Evolutionary conservation across 768 basidiomycete species (phyloP).

Genomic region (Collybiopsis luxurians): DNA sequence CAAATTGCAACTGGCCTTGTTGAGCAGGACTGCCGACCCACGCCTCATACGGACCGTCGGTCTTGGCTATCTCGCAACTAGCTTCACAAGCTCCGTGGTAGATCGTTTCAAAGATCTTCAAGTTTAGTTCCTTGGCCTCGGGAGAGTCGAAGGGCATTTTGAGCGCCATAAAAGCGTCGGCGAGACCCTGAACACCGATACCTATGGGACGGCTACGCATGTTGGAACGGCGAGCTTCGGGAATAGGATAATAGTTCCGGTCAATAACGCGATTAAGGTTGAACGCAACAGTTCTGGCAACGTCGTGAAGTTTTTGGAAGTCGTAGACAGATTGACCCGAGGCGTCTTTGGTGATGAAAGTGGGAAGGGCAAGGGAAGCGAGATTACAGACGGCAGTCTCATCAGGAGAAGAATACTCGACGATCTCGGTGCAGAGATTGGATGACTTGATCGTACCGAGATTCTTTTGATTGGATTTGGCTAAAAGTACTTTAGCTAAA

Average conservation of each 20-base stretch:
- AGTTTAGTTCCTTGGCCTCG: constrained; percentile 84
- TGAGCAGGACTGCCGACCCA: constrained; percentile 90
- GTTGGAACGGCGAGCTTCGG: constrained; percentile 90
- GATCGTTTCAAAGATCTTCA: constrained; percentile 98
- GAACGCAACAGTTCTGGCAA: constrained; percentile 87
- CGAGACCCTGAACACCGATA: constrained; percentile 95
- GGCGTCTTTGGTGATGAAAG: constrained; percentile 59
- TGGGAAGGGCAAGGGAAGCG: constrained; percentile 92
- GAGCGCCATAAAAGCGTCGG: constrained; percentile 97
- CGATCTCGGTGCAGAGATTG: constrained; percentile 98
- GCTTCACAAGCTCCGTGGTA: constrained; percentile 94
- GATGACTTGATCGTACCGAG: constrained; percentile 99
- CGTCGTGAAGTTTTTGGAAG: constrained; percentile 93
- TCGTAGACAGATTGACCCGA: constrained; percentile 60
- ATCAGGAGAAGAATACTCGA: constrained; percentile 96
- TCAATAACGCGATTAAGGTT: constrained; percentile 96
- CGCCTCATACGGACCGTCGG: constrained; percentile 82
- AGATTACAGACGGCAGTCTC: constrained; percentile 99
- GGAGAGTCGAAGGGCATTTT: constrained; percentile 93
- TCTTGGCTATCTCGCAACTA: constrained; percentile 80
- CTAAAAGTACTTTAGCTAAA: constrained; percentile 33
- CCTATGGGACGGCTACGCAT: constrained; percentile 98
- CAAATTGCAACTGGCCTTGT: constrained; percentile 87
- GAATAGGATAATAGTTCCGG: constrained; percentile 92
- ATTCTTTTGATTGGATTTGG: constrained; percentile 98